Percentiles rank a stretch among this genome's conserved stretches.
phyloP scores from a whole-genome alignment of 257 asterid genomes.

The Penstemon davidsonii region DNA sequence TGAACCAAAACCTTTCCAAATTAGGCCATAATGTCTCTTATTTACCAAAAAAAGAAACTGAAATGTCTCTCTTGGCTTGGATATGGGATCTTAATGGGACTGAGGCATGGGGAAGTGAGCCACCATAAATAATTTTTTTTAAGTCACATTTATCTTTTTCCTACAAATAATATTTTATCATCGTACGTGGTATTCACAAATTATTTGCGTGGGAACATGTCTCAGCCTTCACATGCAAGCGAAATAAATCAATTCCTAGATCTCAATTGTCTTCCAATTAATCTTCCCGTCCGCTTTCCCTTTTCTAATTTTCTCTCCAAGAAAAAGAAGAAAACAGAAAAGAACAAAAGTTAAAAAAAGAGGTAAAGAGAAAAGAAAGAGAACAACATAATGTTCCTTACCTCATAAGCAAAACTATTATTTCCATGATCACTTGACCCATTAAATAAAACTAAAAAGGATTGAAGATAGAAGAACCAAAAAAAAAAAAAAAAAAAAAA shows the following conservation, averaged over 20 bases:
- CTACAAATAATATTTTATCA: background rate
- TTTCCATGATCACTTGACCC: too few species aligned
- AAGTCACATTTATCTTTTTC: background rate
- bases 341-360: background rate
- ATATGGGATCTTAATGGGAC: too few species aligned
- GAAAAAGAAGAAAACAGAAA: too few species aligned
- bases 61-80: too few species aligned
- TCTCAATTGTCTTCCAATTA: conserved; percentile 6
- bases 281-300: background rate
- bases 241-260: background rate
- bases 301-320: background rate
- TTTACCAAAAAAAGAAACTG: too few species aligned
- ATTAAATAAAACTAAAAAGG: too few species aligned
- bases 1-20: too few species aligned
- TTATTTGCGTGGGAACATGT: conserved; percentile 18
- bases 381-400: background rate
- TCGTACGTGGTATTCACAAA: background rate
- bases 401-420: conserved; percentile 9
- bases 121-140: background rate
- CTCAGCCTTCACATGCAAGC: conserved; percentile 39
- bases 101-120: background rate
- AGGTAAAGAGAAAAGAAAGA: background rate
- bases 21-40: too few species aligned
- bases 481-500: too few species aligned
- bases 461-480: too few species aligned